These are phyloP conservation scores for Bromus sterilis DNA, from an alignment of 176 grass and related monocot genomes.

Conservation along the genomic window DNA sequence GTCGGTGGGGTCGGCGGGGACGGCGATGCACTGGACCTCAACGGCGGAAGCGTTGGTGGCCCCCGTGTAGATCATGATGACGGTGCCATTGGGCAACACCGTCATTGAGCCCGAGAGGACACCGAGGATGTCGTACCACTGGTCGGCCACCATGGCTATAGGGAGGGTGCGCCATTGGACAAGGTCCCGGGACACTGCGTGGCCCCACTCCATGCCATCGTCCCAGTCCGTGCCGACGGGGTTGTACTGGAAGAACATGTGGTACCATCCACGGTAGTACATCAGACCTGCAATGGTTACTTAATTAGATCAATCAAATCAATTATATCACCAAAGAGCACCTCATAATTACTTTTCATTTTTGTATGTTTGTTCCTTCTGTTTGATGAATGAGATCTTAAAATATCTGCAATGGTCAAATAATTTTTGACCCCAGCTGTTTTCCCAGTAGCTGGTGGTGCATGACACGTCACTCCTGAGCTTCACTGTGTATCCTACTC, in stretches of 20 bases:
- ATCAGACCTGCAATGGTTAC: background rate
- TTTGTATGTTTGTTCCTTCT: no score
- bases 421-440: background rate
- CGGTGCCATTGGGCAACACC: background rate
- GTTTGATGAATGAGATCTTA: no score
- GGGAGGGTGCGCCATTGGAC: background rate
- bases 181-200: background rate
- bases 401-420: background rate
- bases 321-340: accelerated
- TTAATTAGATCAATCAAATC: background rate
- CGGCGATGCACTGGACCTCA: background rate
- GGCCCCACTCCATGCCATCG: background rate
- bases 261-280: background rate
- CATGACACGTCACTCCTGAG: background rate
- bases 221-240: background rate
- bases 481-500: background rate
- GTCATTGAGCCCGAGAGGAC: background rate
- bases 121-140: background rate
- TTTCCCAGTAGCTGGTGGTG: background rate
- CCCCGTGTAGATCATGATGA: background rate
- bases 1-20: background rate
- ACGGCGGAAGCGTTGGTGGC: background rate
- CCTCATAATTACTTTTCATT: no score
- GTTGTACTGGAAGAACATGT: background rate
- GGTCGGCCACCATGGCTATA: background rate